These are phyloP conservation scores for Geopyxis carbonaria DNA, from an alignment of 495 filamentous ascomycete species.

Conservation along the genomic window DNA sequence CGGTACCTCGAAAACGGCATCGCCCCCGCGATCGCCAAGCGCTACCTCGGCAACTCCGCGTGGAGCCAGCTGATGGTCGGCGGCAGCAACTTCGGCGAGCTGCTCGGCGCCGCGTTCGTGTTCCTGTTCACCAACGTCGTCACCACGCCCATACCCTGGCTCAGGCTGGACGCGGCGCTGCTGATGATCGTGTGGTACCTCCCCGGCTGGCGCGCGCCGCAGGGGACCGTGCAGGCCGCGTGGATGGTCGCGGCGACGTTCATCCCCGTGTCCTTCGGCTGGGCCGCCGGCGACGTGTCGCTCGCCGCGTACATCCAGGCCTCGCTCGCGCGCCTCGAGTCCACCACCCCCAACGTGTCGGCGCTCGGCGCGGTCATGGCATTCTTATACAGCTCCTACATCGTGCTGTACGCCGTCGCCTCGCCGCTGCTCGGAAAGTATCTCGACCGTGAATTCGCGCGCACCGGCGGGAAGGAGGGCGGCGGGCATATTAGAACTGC, in stretches of 20 bases:
- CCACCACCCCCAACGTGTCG: constrained; percentile 28
- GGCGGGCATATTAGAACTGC: constrained; percentile 16
- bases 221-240: constrained; percentile 24
- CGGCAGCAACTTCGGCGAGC: constrained; percentile 31
- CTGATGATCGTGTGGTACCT: constrained; percentile 30
- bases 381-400: constrained; percentile 32
- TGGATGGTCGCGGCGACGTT: constrained; percentile 31
- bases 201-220: constrained; percentile 23
- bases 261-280: constrained; percentile 32
- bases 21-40: constrained; percentile 28
- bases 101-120: constrained; percentile 30
- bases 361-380: constrained; percentile 33
- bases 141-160: constrained; percentile 32
- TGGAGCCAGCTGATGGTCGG: constrained; percentile 34
- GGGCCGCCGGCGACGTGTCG: constrained; percentile 33
- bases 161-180: constrained; percentile 29
- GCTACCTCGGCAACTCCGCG: constrained; percentile 28
- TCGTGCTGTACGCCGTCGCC: constrained; percentile 29
- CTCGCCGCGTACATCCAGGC: constrained; percentile 33
- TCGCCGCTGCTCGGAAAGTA: constrained; percentile 30
- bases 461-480: constrained; percentile 15
- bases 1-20: constrained; percentile 32
- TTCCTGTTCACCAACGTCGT: constrained; percentile 29
- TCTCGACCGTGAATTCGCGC: constrained; percentile 23
- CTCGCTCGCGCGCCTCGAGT: constrained; percentile 27